phyloP scores from a whole-genome alignment of 441 rosid species.

The Erodium moschatum region DNA sequence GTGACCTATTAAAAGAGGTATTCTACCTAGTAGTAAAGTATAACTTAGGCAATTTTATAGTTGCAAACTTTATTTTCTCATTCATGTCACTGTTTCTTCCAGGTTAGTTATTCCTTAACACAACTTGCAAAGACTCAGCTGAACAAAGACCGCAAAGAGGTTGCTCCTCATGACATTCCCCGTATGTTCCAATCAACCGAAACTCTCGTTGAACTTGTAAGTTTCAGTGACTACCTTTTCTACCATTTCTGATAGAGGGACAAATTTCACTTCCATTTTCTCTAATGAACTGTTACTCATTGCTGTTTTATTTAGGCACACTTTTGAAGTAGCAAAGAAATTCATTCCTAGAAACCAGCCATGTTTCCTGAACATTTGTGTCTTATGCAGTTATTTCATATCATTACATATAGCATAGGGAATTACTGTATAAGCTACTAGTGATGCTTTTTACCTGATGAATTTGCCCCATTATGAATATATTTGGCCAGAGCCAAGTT shows the following conservation, averaged over 20 bases:
- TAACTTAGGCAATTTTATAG: slow-evolving; percentile 2
- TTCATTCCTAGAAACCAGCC: neutral
- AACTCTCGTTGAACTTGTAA: slow-evolving; percentile 75
- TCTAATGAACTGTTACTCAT: neutral
- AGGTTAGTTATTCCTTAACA: slow-evolving; percentile 96
- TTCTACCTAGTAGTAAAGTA: slow-evolving; percentile 10
- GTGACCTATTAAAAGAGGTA: slow-evolving; percentile 88
- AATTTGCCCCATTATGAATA: neutral
- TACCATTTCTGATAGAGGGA: neutral
- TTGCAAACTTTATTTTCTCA: slow-evolving; percentile 25
- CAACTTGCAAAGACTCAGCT: slow-evolving; percentile 84
- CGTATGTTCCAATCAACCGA: slow-evolving; percentile 74
- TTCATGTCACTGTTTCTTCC: slow-evolving; percentile 29
- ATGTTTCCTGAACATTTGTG: neutral
- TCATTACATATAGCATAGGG: neutral
- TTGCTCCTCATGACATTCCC: slow-evolving; percentile 64
- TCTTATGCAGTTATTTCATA: neutral
- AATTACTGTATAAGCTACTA: neutral
- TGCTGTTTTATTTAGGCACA: neutral
- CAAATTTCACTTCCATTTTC: neutral
- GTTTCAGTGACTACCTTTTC: slow-evolving; percentile 27
- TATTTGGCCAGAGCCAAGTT: slow-evolving; percentile 5
- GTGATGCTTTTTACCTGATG: neutral
- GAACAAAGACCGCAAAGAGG: slow-evolving; percentile 79
- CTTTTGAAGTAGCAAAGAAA: neutral